A percentile compares a stretch with the other conserved stretches of the same genome.
Evolutionary conservation across 345 rosid species (phyloP).

Genomic region (Theobroma cacao): DNA sequence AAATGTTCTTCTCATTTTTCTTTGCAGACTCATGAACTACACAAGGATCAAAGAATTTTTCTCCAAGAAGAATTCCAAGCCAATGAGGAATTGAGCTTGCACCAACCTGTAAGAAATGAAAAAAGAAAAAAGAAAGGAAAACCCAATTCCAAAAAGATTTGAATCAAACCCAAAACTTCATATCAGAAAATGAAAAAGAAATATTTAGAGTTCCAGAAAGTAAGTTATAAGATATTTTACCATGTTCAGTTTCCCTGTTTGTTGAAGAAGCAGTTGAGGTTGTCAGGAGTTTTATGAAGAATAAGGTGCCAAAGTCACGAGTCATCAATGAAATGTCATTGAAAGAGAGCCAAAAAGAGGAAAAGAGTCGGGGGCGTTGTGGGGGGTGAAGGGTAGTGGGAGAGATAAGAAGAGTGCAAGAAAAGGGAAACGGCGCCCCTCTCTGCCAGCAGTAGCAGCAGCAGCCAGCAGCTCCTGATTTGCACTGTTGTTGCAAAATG

Average conservation of each 20-base stretch:
- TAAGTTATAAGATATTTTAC: constrained; percentile 1
- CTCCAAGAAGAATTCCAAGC: constrained; percentile 25
- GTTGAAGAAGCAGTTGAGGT: constrained; percentile 7
- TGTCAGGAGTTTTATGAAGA: not conserved
- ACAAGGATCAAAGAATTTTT: constrained; percentile 37
- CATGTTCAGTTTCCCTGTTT: not conserved
- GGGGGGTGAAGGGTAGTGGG: no score
- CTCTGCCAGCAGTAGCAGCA: not conserved
- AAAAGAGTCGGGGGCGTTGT: not conserved
- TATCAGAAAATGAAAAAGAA: not conserved
- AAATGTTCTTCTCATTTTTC: constrained; percentile 36
- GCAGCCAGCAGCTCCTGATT: not conserved
- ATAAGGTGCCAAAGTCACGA: not conserved
- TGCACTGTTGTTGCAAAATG: constrained; percentile 1
- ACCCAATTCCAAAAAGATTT: not conserved
- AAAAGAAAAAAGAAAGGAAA: not conserved
- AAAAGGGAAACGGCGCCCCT: constrained; percentile 14
- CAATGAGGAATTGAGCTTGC: constrained; percentile 21
- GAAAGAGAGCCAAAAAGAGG: not conserved
- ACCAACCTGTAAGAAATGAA: constrained; percentile 1
- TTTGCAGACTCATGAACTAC: constrained; percentile 24
- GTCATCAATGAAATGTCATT: not conserved
- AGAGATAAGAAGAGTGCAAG: not conserved
- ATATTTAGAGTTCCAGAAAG: not conserved
- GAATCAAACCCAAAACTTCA: not conserved